Percentiles rank a stretch among this genome's conserved stretches.
phyloP scores from a whole-genome alignment of 2,329 filamentous ascomycete species.

The Colletotrichum noveboracense region DNA sequence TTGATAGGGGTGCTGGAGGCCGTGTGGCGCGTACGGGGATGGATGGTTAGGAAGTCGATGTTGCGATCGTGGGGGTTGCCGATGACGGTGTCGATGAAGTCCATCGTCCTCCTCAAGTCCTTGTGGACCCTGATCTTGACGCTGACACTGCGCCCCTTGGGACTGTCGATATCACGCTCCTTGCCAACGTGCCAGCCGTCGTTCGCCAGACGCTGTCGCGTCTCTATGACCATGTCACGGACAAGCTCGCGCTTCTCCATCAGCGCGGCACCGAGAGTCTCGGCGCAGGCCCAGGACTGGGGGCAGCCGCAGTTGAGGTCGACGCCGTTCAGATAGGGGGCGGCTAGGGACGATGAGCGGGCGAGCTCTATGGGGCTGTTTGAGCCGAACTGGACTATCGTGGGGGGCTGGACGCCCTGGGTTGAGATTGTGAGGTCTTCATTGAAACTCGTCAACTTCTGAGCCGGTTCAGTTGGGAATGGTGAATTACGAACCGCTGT shows the following conservation, averaged over 20 bases:
- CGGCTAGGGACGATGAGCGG: slow-evolving; percentile 65
- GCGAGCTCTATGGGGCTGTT: slow-evolving; percentile 66
- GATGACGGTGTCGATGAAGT: slow-evolving; percentile 68
- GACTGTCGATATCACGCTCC: slow-evolving; percentile 46
- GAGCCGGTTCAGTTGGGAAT: not conserved
- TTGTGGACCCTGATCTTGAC: slow-evolving; percentile 74
- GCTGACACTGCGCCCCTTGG: slow-evolving; percentile 63
- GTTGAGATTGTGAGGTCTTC: slow-evolving; percentile 68
- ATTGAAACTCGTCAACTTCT: not conserved
- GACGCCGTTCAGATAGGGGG: slow-evolving; percentile 67
- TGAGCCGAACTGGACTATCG: slow-evolving; percentile 72
- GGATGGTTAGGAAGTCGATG: slow-evolving; percentile 74
- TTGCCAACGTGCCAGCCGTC: slow-evolving; percentile 59
- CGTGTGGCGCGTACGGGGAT: slow-evolving; percentile 67
- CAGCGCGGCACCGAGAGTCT: slow-evolving; percentile 71
- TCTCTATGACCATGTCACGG: slow-evolving; percentile 67
- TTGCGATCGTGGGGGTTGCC: slow-evolving; percentile 54
- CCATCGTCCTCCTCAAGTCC: slow-evolving; percentile 64
- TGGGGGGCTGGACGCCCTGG: slow-evolving; percentile 55
- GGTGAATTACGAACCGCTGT: slow-evolving; percentile 52
- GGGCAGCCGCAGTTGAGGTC: slow-evolving; percentile 78
- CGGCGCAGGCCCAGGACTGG: slow-evolving; percentile 74
- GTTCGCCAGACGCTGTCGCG: slow-evolving; percentile 52
- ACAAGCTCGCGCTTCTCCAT: slow-evolving; percentile 71
- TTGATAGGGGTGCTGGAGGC: slow-evolving; percentile 67